Evolutionary conservation across 2,329 filamentous ascomycete genomes (phyloP).

Genomic region (Arthrobotrys megalospora): DNA sequence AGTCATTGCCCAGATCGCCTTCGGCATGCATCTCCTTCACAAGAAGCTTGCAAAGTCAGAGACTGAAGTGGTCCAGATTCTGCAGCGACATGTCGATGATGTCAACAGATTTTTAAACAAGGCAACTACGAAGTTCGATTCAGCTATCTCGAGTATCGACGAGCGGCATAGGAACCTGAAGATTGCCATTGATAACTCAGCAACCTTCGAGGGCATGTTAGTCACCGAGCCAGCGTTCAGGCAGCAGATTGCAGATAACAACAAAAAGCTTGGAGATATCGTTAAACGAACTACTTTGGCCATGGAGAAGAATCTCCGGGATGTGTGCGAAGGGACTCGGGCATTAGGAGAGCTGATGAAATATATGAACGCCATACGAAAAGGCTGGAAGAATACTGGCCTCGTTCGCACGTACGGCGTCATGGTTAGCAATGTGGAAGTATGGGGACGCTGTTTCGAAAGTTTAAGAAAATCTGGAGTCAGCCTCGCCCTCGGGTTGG

Average conservation of each 20-base stretch:
- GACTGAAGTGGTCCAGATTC: conserved; percentile 86
- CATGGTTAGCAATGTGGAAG: conserved; percentile 93
- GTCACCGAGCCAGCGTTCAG: conserved; percentile 83
- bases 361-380: conserved; percentile 79
- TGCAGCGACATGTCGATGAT: conserved; percentile 93
- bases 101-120: conserved; percentile 91
- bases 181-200: conserved; percentile 82
- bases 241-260: conserved; percentile 84
- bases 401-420: conserved; percentile 83
- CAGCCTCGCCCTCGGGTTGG: conserved; percentile 78
- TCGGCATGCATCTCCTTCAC: conserved; percentile 89
- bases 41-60: conserved; percentile 90
- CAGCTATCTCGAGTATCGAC: conserved; percentile 83
- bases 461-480: conserved; percentile 81
- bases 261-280: conserved; percentile 91
- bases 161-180: conserved; percentile 85
- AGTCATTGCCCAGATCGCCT: conserved; percentile 90
- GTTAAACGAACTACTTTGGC: conserved; percentile 82
- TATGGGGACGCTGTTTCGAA: conserved; percentile 86
- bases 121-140: conserved; percentile 85
- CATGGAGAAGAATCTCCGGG: conserved; percentile 82
- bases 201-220: conserved; percentile 88
- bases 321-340: conserved; percentile 82
- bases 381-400: conserved; percentile 75
- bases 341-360: conserved; percentile 82